These are phyloP conservation scores for Fonsecaea multimorphosa DNA, from an alignment of 2,329 filamentous ascomycete genomes.

Conservation along the genomic window DNA sequence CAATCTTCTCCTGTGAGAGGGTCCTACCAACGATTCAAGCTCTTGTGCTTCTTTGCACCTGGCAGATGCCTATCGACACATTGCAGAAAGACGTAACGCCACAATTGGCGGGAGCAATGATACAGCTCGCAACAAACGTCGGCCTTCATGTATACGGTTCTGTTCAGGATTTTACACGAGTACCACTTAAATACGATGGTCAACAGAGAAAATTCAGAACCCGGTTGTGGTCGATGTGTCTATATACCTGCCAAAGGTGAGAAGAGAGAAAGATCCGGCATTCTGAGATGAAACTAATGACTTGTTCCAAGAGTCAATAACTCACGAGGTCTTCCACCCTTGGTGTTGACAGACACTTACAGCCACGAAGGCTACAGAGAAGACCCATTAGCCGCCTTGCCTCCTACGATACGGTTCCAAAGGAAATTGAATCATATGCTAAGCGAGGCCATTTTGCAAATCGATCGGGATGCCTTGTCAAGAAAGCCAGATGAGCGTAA, in stretches of 20 bases:
- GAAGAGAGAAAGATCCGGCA: neutral
- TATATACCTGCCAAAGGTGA: constrained; percentile 29
- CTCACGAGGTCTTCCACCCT: constrained; percentile 23
- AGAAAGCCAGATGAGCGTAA: constrained; percentile 25
- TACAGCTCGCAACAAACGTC: constrained; percentile 26
- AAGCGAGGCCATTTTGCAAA: constrained; percentile 23
- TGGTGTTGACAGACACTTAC: constrained; percentile 26
- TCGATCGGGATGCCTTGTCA: constrained; percentile 28
- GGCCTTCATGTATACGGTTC: constrained; percentile 31
- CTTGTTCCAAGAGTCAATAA: constrained; percentile 19
- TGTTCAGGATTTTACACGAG: constrained; percentile 27
- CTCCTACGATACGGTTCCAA: constrained; percentile 21
- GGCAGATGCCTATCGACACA: constrained; percentile 30
- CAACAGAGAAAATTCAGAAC: constrained; percentile 21
- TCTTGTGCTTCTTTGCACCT: constrained; percentile 29
- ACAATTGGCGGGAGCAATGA: constrained; percentile 26
- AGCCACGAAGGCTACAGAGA: constrained; percentile 23
- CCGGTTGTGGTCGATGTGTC: constrained; percentile 28
- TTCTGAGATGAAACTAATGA: neutral
- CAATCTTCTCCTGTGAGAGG: constrained; percentile 25
- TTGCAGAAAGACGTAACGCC: constrained; percentile 26
- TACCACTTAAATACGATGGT: constrained; percentile 18
- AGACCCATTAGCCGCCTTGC: constrained; percentile 15
- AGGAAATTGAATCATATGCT: constrained; percentile 22
- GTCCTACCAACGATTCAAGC: constrained; percentile 26